Conservation (phyloP, 768 basidiomycete species). For the Agaricus blazei region DNA sequence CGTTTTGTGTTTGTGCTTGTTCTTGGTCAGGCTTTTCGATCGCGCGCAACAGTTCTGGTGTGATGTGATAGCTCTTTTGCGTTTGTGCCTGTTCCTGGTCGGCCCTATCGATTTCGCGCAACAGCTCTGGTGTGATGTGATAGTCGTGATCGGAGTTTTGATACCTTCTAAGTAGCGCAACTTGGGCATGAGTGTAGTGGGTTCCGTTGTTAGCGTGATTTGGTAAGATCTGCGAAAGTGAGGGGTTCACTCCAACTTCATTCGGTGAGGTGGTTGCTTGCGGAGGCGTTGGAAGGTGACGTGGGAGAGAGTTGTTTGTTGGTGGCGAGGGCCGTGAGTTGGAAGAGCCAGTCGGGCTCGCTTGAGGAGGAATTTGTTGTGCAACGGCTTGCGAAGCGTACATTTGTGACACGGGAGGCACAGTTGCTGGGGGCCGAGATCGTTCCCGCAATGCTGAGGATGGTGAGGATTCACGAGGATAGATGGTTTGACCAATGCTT, state of each 20-base stretch:
- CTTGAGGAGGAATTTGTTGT: conserved; percentile 38
- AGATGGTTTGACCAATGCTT: conserved; percentile 38
- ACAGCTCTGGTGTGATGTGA: conserved; percentile 64
- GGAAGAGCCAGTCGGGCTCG: conserved; percentile 40
- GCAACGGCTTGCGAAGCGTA: conserved; percentile 34
- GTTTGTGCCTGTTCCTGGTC: conserved; percentile 37
- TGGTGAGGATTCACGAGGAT: conserved; percentile 41
- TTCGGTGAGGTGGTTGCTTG: background rate
- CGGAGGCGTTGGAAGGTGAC: conserved; percentile 32
- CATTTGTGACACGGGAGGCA: conserved; percentile 49
- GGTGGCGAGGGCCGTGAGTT: conserved; percentile 33
- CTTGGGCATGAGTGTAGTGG: conserved; percentile 55
- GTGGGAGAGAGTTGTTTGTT: conserved; percentile 37
- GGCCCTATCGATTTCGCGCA: conserved; percentile 70
- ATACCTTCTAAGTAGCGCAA: conserved; percentile 53
- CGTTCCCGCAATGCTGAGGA: conserved; percentile 43
- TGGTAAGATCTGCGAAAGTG: conserved; percentile 27
- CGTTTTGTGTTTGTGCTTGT: conserved; percentile 46
- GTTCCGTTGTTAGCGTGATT: conserved; percentile 30
- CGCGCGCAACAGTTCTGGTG: conserved; percentile 54
- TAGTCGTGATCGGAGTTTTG: conserved; percentile 52
- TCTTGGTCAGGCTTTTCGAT: conserved; percentile 66
- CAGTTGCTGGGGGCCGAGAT: conserved; percentile 60
- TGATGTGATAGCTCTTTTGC: conserved; percentile 17
- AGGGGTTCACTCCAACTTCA: conserved; percentile 13